Percentiles rank a stretch among this genome's conserved stretches.
Evolutionary conservation across 768 basidiomycete species (phyloP).

Genomic region (Sutorius australiensis): DNA sequence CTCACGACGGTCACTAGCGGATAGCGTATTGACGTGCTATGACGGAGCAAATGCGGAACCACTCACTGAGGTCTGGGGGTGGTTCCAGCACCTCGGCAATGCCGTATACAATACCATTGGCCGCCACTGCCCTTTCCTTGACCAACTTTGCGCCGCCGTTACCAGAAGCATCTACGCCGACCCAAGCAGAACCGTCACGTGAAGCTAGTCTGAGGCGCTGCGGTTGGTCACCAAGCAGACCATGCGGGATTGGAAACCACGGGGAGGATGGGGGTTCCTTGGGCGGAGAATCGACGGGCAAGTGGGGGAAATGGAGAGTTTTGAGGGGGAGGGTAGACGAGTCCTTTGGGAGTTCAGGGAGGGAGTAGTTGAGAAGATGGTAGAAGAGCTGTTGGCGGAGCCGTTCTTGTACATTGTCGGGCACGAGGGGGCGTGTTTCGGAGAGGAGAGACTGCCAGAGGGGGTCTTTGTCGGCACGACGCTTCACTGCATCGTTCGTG

Average conservation of each 20-base stretch:
- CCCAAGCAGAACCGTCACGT: conserved; percentile 45
- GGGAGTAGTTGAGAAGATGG: conserved; percentile 82
- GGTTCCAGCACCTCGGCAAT: conserved; percentile 70
- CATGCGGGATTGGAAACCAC: conserved; percentile 82
- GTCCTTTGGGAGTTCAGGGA: conserved; percentile 44
- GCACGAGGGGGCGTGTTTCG: conserved; percentile 34
- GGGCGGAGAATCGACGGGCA: conserved; percentile 55
- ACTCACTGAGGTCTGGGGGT: conserved; percentile 71
- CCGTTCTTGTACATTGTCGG: conserved; percentile 79
- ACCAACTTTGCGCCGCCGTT: conserved; percentile 66
- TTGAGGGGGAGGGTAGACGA: conserved; percentile 38
- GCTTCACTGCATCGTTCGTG: conserved; percentile 84
- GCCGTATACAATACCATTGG: conserved; percentile 77
- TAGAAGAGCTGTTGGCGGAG: conserved; percentile 93
- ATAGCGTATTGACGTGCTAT: background rate
- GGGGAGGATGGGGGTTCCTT: conserved; percentile 69
- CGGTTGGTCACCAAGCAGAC: conserved; percentile 73
- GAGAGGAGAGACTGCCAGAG: conserved; percentile 32
- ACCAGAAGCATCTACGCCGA: conserved; percentile 78
- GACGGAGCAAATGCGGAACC: conserved; percentile 1
- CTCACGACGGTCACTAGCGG: conserved; percentile 56
- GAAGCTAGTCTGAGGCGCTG: conserved; percentile 72
- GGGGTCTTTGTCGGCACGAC: conserved; percentile 33
- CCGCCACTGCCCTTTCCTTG: conserved; percentile 52
- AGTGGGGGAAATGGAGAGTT: conserved; percentile 73